These are phyloP conservation scores for Lyophyllum atratum DNA, from an alignment of 768 basidiomycete species.

Conservation along the genomic window DNA sequence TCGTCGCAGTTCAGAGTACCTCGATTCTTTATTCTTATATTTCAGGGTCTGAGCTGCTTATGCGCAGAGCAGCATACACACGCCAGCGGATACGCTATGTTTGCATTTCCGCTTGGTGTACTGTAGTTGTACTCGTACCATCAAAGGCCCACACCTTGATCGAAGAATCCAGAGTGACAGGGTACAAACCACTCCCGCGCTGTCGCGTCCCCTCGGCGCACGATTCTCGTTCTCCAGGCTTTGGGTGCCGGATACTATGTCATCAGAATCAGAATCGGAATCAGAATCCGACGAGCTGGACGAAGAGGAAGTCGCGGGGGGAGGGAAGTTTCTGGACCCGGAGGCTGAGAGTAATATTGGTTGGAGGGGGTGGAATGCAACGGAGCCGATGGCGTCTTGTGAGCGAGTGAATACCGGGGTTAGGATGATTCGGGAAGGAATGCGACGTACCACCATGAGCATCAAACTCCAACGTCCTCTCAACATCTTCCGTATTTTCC, in stretches of 20 bases:
- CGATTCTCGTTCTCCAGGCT: background rate
- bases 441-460: constrained; percentile 57
- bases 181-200: constrained; percentile 22
- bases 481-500: constrained; percentile 12
- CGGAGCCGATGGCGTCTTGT: constrained; percentile 73
- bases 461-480: constrained; percentile 39
- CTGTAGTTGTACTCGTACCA: background rate
- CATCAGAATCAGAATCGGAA: constrained; percentile 21
- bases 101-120: background rate
- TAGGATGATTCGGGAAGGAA: background rate
- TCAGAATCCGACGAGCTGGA: constrained; percentile 24
- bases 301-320: constrained; percentile 19
- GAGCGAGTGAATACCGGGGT: background rate
- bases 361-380: constrained; percentile 69
- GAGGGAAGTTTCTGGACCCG: constrained; percentile 75
- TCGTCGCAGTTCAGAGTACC: background rate
- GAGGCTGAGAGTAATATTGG: constrained; percentile 65
- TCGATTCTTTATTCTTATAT: background rate
- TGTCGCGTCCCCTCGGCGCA: constrained; percentile 5
- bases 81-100: background rate
- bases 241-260: no score
- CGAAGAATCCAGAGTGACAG: constrained; percentile 33
- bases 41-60: background rate
- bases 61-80: background rate
- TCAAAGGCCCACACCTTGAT: constrained; percentile 35